Evolutionary conservation across 257 asterid species (phyloP).

Genomic region (Nicotiana undulata): DNA sequence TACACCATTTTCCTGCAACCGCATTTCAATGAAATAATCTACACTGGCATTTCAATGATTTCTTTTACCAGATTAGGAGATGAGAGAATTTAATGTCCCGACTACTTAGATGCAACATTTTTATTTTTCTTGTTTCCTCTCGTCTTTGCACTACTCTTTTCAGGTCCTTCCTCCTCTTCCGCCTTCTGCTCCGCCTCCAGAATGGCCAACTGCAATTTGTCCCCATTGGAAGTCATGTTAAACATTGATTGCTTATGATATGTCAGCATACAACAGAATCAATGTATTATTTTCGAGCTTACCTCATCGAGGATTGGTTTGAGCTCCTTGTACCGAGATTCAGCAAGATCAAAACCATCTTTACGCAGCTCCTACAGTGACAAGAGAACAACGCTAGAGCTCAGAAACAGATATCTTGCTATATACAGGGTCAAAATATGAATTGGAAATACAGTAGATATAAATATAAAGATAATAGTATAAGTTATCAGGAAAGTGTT

Average conservation of each 20-base stretch:
- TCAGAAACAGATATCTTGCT: neutral
- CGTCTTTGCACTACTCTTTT: constrained; percentile 55
- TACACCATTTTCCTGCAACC: neutral
- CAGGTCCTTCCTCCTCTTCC: constrained; percentile 74
- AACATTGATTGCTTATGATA: neutral
- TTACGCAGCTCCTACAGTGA: constrained; percentile 72
- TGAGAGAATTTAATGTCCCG: neutral
- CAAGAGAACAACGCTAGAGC: constrained; percentile 3
- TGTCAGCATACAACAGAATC: neutral
- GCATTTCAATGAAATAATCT: neutral
- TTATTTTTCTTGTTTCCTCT: constrained; percentile 56
- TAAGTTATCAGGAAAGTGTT: neutral
- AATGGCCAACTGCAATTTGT: constrained; percentile 56
- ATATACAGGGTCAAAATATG: neutral
- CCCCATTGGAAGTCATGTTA: neutral
- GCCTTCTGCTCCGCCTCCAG: constrained; percentile 95
- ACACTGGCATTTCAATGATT: neutral
- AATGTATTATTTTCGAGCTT: constrained; percentile 1
- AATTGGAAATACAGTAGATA: neutral
- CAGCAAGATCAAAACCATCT: constrained; percentile 98
- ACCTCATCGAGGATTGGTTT: constrained; percentile 97
- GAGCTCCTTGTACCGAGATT: constrained; percentile 85
- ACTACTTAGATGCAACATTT: constrained; percentile 38
- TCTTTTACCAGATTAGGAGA: neutral
- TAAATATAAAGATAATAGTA: neutral